phyloP scores from a whole-genome alignment of 192 early-diverging fungal genomes.

The Geosiphon pyriformis region DNA sequence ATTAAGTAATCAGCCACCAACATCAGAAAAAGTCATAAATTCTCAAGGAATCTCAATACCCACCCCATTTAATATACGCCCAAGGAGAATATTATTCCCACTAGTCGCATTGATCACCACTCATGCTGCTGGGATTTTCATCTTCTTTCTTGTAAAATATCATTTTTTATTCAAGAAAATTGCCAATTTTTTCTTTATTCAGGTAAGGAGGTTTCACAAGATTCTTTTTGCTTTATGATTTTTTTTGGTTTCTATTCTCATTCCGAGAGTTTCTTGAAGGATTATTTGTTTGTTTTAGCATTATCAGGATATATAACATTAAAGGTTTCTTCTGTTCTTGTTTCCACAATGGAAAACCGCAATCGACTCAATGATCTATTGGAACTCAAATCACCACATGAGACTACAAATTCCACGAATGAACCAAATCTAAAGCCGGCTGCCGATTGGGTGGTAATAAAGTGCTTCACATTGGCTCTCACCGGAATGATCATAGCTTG shows the following conservation, averaged over 20 bases:
- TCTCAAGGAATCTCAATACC: background rate
- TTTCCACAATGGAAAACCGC: constrained; percentile 9
- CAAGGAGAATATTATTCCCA: constrained; percentile 22
- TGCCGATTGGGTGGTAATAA: constrained; percentile 53
- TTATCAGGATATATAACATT: background rate
- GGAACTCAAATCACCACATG: background rate
- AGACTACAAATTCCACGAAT: constrained; percentile 26
- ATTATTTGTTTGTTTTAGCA: background rate
- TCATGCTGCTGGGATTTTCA: constrained; percentile 30
- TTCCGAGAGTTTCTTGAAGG: background rate
- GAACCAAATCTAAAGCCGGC: constrained; percentile 41
- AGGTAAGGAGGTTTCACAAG: constrained; percentile 5
- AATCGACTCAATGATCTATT: constrained; percentile 25
- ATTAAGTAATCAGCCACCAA: background rate
- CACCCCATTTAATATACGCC: constrained; percentile 28
- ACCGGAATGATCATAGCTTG: constrained; percentile 58
- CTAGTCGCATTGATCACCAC: constrained; percentile 28
- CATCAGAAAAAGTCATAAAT: background rate
- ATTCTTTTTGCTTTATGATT: constrained; percentile 11
- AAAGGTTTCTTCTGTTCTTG: background rate
- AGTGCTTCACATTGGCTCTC: constrained; percentile 45
- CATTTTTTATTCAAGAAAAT: constrained; percentile 1
- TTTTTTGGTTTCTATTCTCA: constrained; percentile 26
- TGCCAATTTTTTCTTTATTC: constrained; percentile 3
- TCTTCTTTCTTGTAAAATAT: constrained; percentile 29